phyloP scores from a whole-genome alignment of 129 eudicot species.

The Rutidosis leptorrhynchoides region DNA sequence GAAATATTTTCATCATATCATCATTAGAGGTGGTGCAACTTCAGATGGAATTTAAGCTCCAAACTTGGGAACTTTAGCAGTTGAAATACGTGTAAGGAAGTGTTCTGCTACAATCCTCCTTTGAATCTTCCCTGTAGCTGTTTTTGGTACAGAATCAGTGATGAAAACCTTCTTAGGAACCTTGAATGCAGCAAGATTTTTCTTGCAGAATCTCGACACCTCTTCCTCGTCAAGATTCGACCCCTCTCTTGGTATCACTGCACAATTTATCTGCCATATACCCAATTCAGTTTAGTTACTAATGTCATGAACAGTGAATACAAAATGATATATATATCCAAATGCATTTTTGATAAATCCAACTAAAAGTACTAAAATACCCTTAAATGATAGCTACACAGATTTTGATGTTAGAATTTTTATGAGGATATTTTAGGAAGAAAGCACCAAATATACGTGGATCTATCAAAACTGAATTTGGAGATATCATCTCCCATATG shows the following conservation, averaged over 20 bases:
- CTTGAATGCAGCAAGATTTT: constrained; percentile 89
- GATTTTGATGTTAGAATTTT: no score
- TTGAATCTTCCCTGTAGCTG: constrained; percentile 92
- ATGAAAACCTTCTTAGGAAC: constrained; percentile 92
- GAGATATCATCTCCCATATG: no score
- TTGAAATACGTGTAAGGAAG: constrained; percentile 80
- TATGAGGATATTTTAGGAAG: no score
- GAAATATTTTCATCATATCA: not conserved
- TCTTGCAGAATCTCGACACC: constrained; percentile 74
- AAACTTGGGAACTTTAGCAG: constrained; percentile 91
- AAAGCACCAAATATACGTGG: no score
- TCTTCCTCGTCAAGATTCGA: constrained; percentile 70
- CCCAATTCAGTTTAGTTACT: constrained; percentile 7
- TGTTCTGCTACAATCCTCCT: constrained; percentile 87
- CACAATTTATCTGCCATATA: constrained; percentile 75
- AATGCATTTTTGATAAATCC: no score
- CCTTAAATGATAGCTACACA: no score
- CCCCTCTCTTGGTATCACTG: constrained; percentile 87
- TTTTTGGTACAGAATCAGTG: constrained; percentile 79
- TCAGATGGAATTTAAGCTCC: constrained; percentile 49
- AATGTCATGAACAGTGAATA: not conserved
- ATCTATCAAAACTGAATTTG: no score
- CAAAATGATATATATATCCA: no score
- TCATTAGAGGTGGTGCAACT: not conserved
- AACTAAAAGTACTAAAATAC: no score